A percentile compares a stretch with the other conserved stretches of the same genome.
These are phyloP conservation scores for Jamesozyma piceae DNA, from an alignment of 805 yeast species.

Conservation along the genomic window DNA sequence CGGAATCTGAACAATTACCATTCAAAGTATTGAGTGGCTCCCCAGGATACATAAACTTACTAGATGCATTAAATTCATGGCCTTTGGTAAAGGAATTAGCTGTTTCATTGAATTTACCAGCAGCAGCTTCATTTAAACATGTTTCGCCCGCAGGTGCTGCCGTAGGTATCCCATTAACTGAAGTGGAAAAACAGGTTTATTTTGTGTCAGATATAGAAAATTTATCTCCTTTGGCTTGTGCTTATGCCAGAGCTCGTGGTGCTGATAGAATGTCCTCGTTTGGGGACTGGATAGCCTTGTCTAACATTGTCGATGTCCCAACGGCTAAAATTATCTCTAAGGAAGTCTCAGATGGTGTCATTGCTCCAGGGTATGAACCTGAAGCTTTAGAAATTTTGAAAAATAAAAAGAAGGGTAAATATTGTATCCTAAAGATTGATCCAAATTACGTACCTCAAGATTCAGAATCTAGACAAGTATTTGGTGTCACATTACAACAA, in stretches of 20 bases:
- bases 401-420: conserved; percentile 93
- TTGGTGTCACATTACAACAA: conserved; percentile 89
- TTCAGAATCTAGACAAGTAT: conserved; percentile 85
- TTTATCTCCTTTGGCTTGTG: conserved; percentile 91
- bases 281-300: conserved; percentile 95
- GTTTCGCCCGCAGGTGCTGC: conserved; percentile 99
- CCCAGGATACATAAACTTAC: conserved; percentile 93
- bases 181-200: conserved; percentile 86
- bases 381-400: conserved; percentile 83
- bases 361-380: conserved; percentile 92
- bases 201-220: conserved; percentile 91
- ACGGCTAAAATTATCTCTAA: conserved; percentile 94
- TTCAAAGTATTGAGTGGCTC: conserved; percentile 89
- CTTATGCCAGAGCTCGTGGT: conserved; percentile 98
- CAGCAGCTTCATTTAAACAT: conserved; percentile 97
- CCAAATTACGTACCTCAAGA: conserved; percentile 79
- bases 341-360: conserved; percentile 96
- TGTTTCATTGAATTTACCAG: conserved; percentile 88
- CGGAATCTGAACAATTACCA: conserved; percentile 76
- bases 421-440: conserved; percentile 90
- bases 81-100: conserved; percentile 94
- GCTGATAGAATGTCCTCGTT: conserved; percentile 99
- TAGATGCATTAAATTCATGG: conserved; percentile 97
- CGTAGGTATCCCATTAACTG: conserved; percentile 86
- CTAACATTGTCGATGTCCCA: conserved; percentile 90